Evolutionary conservation across 2,329 filamentous ascomycete species (phyloP), one percentile per base, ranked within the genome.

Genomic region (Albifimbria verrucaria): DNA sequence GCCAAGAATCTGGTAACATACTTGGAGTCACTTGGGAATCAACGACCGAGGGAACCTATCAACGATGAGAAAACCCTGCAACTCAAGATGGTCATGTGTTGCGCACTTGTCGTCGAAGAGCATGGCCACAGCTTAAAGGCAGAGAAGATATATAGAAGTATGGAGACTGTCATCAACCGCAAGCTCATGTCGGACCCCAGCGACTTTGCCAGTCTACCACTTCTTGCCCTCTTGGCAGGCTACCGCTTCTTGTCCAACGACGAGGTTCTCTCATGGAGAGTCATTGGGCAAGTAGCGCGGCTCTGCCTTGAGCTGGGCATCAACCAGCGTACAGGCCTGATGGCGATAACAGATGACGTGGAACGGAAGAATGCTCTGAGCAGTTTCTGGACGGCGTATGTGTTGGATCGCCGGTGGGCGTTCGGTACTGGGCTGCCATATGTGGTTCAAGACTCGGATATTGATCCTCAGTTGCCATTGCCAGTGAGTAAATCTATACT

Each of bases 391-490:
- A 85, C 88, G 2, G 85, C 92, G 18, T 96, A 94, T 64, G 86
- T 92, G 4, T 76, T 96, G 39, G 92, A 96, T 66, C 80, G 91
- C 39, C 80, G 92, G 49, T 96, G 91, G 91, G 91, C 88, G 57
- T 90, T 96, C 61, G 89, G 88, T n/a, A 92, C 90, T 0, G 92
- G 92, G 1, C 80, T 96, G 68, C 92, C 92, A 0, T 96, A 91
- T 72, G 87, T 89, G 2, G 77, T 96, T 32, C 88, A 93, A 59
- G 92, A 96, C 63, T 82, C 89, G 17, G 91, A 96, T 65, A 90
- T 96, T 55, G 92, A 96, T 63, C 83, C 87, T 0, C 81, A 82
- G 49, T 72, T 97, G 21, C 90, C 90, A 2, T 86, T 89, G 62
- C 92, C 92, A 24, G 91, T 95, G 74, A 73, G 81, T 71, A 39